phyloP scores from a whole-genome alignment of 83 land plant species.

The Diphasiastrum complanatum region DNA sequence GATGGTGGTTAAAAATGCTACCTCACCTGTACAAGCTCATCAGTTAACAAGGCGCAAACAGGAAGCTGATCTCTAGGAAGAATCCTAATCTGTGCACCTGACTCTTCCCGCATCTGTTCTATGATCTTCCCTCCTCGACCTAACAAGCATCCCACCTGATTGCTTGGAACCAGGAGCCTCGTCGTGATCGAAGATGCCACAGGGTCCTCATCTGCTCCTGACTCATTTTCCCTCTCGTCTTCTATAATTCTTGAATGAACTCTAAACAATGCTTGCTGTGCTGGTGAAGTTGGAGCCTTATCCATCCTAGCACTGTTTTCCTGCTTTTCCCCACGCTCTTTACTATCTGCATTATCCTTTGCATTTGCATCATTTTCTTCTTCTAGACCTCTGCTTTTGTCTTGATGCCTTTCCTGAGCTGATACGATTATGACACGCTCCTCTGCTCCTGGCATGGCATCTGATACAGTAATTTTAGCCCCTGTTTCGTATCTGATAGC shows the following conservation, averaged over 20 bases:
- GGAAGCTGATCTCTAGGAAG: constrained; percentile 61
- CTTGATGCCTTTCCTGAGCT: constrained; percentile 12
- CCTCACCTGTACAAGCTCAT: constrained; percentile 67
- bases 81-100: constrained; percentile 57
- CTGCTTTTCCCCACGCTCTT: no score
- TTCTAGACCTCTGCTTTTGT: no score
- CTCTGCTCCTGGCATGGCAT: constrained; percentile 19
- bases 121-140: constrained; percentile 50
- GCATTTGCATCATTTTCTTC: no score
- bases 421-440: constrained; percentile 29
- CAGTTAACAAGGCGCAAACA: constrained; percentile 41
- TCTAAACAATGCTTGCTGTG: constrained; percentile 44
- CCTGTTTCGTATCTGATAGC: constrained; percentile 28
- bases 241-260: constrained; percentile 45
- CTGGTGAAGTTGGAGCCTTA: constrained; percentile 16
- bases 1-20: no score
- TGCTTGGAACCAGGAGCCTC: constrained; percentile 50
- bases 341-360: no score
- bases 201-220: neutral
- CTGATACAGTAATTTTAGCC: constrained; percentile 31
- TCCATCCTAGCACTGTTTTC: no score
- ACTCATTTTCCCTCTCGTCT: neutral
- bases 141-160: constrained; percentile 49
- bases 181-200: constrained; percentile 5
- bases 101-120: constrained; percentile 53